A percentile compares a stretch with the other conserved stretches of the same genome.
Evolutionary conservation across 805 yeast genomes (phyloP).

Genomic region (Candida chauliodis): DNA sequence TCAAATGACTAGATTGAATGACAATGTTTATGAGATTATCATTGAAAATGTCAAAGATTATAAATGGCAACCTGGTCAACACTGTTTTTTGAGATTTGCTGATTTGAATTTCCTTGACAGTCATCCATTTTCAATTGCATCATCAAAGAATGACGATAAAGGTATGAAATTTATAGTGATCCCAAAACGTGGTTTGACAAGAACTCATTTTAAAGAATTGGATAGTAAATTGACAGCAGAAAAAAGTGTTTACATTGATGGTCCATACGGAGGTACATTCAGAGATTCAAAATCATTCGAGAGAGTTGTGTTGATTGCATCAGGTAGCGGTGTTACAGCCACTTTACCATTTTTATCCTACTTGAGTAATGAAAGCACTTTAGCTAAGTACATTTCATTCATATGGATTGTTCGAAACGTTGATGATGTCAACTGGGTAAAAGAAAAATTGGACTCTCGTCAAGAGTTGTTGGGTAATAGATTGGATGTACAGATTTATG

Average conservation of each 20-base stretch:
- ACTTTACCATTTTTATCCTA: slow-evolving; percentile 41
- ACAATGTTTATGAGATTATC: slow-evolving; percentile 29
- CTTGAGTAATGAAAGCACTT: slow-evolving; percentile 17
- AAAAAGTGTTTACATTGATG: slow-evolving; percentile 44
- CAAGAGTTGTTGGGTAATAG: slow-evolving; percentile 23
- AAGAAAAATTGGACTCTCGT: slow-evolving; percentile 31
- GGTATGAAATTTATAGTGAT: slow-evolving; percentile 44
- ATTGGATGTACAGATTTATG: slow-evolving; percentile 23
- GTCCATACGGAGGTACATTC: slow-evolving; percentile 55
- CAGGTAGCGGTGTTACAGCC: slow-evolving; percentile 54
- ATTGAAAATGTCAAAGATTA: slow-evolving; percentile 33
- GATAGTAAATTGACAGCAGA: slow-evolving; percentile 23
- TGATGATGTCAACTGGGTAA: slow-evolving; percentile 39
- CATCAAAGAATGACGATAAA: slow-evolving; percentile 20
- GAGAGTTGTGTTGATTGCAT: slow-evolving; percentile 36
- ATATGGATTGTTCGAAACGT: slow-evolving; percentile 41
- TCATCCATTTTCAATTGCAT: slow-evolving; percentile 54
- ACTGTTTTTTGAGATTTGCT: slow-evolving; percentile 45
- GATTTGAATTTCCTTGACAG: slow-evolving; percentile 45
- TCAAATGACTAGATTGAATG: slow-evolving; percentile 20
- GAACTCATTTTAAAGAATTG: slow-evolving; percentile 24
- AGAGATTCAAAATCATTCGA: slow-evolving; percentile 46
- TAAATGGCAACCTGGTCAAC: slow-evolving; percentile 55
- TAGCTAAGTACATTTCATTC: slow-evolving; percentile 27
- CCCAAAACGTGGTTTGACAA: slow-evolving; percentile 48